Evolutionary conservation across 2,329 filamentous ascomycete species (phyloP), one percentile per base, ranked within the genome.

Genomic region (Coniochaeta pulveracea): DNA sequence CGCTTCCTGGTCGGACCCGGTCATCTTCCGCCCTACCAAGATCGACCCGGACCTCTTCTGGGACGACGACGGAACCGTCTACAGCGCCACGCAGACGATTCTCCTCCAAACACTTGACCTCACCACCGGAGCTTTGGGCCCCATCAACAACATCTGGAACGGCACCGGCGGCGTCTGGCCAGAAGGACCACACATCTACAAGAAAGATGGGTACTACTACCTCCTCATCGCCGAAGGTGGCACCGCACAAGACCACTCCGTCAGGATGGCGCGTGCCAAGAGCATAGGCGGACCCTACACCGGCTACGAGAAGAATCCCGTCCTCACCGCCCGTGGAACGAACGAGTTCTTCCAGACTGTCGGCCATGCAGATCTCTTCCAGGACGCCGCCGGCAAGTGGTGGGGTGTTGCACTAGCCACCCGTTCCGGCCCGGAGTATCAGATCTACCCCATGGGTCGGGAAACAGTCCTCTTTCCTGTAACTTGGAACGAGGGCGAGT

Each of bases 161-260:
- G 67, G 66, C 3, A 63, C 56, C 1, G 59, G 60, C 1, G 58
- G 47, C 33, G 34, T 56, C 40, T 43, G 60, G 47, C 44, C 71
- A 9, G 72, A 76, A 44, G 72, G 64, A 0, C 69, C 72, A 4
- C 72, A 76, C 44, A 46, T 76, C 3, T 74, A 73, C 47, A 69
- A 68, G 50, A 60, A 63, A 24, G 64, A 65, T 22, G 66, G 63
- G 6, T 71, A 61, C 56, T 76, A 74, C 42, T 75, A 76, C 42
- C 59, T 76, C 6, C 50, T 75, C 8, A 72, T 66, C 0, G 71
- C 71, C 4, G 70, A 75, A 44, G 71, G 69, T 14, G 72, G 72
- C 6, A 76, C 72, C 0, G 72, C 64, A 9, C 69, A 66, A 33
- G 60, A 66, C 0, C 76, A 81, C 43, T 64, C 64, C 1, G 63